Conservation (phyloP, 306 rosid species). For the Lotus japonicus region DNA sequence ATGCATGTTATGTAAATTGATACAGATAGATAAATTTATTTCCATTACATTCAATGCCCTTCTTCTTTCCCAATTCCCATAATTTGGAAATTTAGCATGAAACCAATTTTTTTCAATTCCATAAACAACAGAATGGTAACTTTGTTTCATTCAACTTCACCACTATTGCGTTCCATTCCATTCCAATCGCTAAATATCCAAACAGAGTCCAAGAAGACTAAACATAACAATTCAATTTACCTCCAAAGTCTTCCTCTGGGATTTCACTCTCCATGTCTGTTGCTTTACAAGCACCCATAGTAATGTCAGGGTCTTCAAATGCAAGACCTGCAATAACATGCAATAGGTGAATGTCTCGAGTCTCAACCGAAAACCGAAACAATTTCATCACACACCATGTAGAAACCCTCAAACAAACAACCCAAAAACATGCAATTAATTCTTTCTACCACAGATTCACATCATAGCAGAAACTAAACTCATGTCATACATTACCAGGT, state of each 20-base stretch:
- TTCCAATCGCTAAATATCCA: not conserved
- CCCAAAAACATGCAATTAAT: not conserved
- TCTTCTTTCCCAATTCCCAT: not conserved
- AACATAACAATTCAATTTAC: constrained; percentile 8
- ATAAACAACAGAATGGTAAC: not conserved
- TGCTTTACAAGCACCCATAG: not conserved
- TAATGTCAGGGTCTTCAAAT: constrained; percentile 1
- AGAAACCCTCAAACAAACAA: not conserved
- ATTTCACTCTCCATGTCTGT: constrained; percentile 22
- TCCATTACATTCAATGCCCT: not conserved
- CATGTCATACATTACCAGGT: constrained; percentile 28
- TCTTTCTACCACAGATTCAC: not conserved
- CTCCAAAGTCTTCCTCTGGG: constrained; percentile 23
- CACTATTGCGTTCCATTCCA: not conserved
- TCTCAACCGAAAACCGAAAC: not conserved
- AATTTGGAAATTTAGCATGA: not conserved
- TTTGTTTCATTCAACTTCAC: not conserved
- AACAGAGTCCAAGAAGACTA: not conserved
- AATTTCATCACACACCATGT: not conserved
- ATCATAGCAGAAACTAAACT: not conserved
- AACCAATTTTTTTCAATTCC: not conserved
- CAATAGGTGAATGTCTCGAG: not conserved
- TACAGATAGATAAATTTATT: not conserved
- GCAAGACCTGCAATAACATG: constrained; percentile 21
- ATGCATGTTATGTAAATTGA: not conserved